Evolutionary conservation across 2,329 filamentous ascomycete genomes (phyloP), one percentile per base, ranked within the genome.

Genomic region (Uncinocarpus reesii): DNA sequence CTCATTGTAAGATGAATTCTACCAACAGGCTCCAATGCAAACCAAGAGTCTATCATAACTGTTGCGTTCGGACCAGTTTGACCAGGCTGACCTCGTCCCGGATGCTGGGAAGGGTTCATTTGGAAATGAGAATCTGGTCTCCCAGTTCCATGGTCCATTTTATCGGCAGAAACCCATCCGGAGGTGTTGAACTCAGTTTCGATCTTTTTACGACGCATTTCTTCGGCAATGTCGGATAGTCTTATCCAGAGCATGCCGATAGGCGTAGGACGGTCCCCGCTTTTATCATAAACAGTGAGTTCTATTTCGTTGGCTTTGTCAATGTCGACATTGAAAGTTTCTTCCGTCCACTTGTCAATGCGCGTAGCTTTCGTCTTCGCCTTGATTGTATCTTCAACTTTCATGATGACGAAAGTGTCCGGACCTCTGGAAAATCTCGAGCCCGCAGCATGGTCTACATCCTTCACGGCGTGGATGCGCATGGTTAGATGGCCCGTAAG

Each of bases 221-320:
- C 92, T 64, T 98, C 92, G 1, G 88, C 87, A 56, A 98, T 94
- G 65, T 98, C 92, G 13, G 92, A 94, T 61, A 98, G 90, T 52
- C 92, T 79, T 50, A 98, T 82, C 92, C 92, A 98, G 11, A 96
- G 77, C 76, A 98, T 81, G 49, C 84, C 92, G 60, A 98, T 95
- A 34, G 92, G 92, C 44, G 93, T 81, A 11, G 89, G 83, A 58
- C 94, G 85, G 58, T 95, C 89, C 54, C 83, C 81, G 1, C 88
- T 83, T 69, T 94, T 95, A 65, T 98, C 92, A 66, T 98, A 98
- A 8, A 98, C 89, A 0, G 88, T 96, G 47, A 98, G 79, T 64
- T 98, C 92, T 53, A 98, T 87, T 68, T 98, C 92, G 66, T 98
- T 98, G 45, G 92, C 92, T 71, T 96, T 96, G 69, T 96, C 90